Percentiles rank a stretch among this genome's conserved stretches.
Evolutionary conservation across 1,284 basidiomycete genomes (phyloP).

Genomic region (Irpex sp.): DNA sequence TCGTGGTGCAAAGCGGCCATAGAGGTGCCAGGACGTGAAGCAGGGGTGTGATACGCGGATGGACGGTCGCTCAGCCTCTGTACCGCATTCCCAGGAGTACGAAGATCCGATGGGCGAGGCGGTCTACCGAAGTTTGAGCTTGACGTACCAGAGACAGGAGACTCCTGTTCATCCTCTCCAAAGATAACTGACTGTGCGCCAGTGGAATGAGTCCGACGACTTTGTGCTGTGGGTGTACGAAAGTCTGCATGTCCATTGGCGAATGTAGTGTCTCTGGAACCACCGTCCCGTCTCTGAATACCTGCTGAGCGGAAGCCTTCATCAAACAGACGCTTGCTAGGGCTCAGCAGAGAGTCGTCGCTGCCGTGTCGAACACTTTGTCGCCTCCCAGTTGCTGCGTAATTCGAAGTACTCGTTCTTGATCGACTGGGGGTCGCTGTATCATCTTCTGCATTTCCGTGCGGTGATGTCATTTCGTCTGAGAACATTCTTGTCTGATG

Average conservation of each 20-base stretch:
- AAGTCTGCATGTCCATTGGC: constrained; percentile 8
- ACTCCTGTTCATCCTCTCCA: constrained; percentile 9
- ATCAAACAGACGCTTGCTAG: constrained; percentile 54
- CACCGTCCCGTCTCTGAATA: constrained; percentile 36
- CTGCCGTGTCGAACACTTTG: constrained; percentile 59
- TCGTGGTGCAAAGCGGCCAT: constrained; percentile 43
- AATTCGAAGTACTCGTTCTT: background rate
- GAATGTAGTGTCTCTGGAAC: constrained; percentile 37
- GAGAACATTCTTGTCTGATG: constrained; percentile 52
- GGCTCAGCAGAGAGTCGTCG: constrained; percentile 56
- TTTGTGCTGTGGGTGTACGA: background rate
- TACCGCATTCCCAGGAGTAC: background rate
- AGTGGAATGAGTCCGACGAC: constrained; percentile 8
- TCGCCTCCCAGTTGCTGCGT: constrained; percentile 29
- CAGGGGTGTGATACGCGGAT: constrained; percentile 19
- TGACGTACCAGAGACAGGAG: background rate
- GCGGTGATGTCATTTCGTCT: constrained; percentile 30
- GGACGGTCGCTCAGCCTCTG: constrained; percentile 11
- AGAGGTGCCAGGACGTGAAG: constrained; percentile 43
- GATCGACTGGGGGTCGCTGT: constrained; percentile 1
- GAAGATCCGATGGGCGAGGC: background rate
- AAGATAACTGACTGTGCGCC: constrained; percentile 5
- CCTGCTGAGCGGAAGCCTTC: constrained; percentile 74
- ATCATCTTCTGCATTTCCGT: constrained; percentile 26
- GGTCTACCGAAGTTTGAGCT: background rate